phyloP scores from a whole-genome alignment of 345 rosid genomes.

The Ceriops zippeliana region DNA sequence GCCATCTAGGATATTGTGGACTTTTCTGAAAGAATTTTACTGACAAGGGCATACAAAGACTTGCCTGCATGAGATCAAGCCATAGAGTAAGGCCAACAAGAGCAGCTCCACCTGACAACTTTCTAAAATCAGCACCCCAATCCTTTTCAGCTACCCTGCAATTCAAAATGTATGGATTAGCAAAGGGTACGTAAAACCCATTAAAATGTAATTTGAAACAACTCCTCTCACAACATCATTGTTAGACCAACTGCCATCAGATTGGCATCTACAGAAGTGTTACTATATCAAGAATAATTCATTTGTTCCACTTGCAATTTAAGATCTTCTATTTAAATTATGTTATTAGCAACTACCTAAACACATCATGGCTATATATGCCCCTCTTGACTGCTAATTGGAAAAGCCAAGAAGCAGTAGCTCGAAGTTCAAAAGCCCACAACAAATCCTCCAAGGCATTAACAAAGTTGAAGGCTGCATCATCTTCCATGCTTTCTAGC shows the following conservation, averaged over 20 bases:
- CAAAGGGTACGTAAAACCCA: too few species aligned
- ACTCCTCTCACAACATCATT: not conserved
- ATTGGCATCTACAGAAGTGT: not conserved
- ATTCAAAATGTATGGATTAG: constrained; percentile 10
- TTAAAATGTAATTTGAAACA: too few species aligned
- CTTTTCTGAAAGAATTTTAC: not conserved
- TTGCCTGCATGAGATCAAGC: constrained; percentile 97
- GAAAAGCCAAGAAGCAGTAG: constrained; percentile 90
- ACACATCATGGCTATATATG: constrained; percentile 65
- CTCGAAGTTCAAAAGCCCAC: constrained; percentile 93
- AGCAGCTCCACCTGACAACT: constrained; percentile 90
- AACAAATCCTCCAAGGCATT: constrained; percentile 81
- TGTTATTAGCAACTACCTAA: constrained; percentile 48
- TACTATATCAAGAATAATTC: not conserved
- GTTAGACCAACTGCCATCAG: not conserved
- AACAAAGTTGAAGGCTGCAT: constrained; percentile 84
- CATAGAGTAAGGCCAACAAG: constrained; percentile 91
- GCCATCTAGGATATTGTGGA: not conserved
- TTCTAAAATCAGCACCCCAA: constrained; percentile 96
- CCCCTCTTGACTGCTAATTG: constrained; percentile 71
- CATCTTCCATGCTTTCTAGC: constrained; percentile 61
- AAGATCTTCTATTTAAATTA: not conserved
- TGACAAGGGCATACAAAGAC: constrained; percentile 14
- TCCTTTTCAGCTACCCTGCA: constrained; percentile 89
- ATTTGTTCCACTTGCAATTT: not conserved